A percentile compares a stretch with the other conserved stretches of the same genome.
Evolutionary conservation across 345 rosid species (phyloP).

Genomic region (Rhizophora apiculata): DNA sequence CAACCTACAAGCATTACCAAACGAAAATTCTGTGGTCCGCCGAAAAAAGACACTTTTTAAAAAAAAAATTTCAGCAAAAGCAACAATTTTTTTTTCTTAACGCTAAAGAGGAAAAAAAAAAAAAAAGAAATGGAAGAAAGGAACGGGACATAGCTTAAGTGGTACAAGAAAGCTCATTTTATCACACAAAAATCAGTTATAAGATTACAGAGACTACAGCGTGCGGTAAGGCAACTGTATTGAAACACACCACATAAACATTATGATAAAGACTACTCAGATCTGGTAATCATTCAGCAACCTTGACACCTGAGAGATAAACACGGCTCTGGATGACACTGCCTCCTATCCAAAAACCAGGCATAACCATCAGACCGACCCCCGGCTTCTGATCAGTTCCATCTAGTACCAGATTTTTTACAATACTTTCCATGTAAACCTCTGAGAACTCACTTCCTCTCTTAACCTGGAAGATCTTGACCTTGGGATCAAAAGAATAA

Average conservation of each 20-base stretch:
- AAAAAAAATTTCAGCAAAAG: no score
- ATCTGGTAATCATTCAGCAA: slow-evolving; percentile 42
- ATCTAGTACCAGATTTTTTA: slow-evolving; percentile 55
- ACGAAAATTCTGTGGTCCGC: no score
- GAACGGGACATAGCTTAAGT: not conserved
- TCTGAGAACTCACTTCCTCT: slow-evolving; percentile 69
- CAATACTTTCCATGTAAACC: slow-evolving; percentile 74
- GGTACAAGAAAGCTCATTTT: slow-evolving; percentile 14
- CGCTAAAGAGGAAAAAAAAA: no score
- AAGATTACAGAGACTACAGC: slow-evolving; percentile 20
- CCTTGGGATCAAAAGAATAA: slow-evolving; percentile 60
- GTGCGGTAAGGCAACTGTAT: slow-evolving; percentile 8
- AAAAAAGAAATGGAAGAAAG: no score
- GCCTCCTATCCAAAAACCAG: slow-evolving; percentile 77
- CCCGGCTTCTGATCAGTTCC: slow-evolving; percentile 49
- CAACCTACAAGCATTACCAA: not conserved
- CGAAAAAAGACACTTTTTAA: no score
- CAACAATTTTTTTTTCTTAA: no score
- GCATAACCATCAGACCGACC: slow-evolving; percentile 82
- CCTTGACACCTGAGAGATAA: slow-evolving; percentile 68
- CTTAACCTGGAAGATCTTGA: slow-evolving; percentile 63
- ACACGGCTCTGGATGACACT: slow-evolving; percentile 70
- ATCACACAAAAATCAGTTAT: slow-evolving; percentile 12
- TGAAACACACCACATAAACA: slow-evolving; percentile 16
- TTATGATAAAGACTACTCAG: not conserved